Evolutionary conservation across 139 green algal genomes (phyloP).

Genomic region (Chara braunii): DNA sequence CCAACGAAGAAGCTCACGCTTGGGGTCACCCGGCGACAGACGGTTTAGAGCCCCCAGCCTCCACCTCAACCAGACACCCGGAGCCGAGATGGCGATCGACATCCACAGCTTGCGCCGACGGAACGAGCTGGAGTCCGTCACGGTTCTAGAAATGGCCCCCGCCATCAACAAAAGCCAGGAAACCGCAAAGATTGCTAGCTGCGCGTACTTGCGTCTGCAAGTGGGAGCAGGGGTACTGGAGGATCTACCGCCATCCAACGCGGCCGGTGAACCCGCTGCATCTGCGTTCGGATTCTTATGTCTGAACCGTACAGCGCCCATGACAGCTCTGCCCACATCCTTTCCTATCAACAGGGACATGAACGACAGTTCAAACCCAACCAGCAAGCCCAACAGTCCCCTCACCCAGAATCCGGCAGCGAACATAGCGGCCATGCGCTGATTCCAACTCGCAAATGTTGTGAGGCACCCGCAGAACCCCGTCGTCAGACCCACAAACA

Average conservation of each 20-base stretch:
- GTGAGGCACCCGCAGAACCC: conserved; percentile 31
- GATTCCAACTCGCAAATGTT: conserved; percentile 30
- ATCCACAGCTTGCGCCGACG: background rate
- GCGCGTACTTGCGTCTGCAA: no score
- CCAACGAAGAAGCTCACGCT: no score
- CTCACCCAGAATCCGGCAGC: conserved; percentile 19
- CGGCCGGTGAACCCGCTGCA: no score
- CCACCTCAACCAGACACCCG: conserved; percentile 30
- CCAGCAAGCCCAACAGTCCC: conserved; percentile 20
- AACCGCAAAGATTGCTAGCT: no score
- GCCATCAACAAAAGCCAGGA: background rate
- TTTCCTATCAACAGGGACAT: conserved; percentile 34
- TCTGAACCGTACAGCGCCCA: no score
- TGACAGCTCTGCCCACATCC: no score
- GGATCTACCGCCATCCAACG: background rate
- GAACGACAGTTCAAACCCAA: conserved; percentile 27
- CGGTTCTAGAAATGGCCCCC: background rate
- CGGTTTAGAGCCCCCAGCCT: conserved; percentile 24
- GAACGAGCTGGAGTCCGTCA: background rate
- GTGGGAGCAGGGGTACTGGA: background rate
- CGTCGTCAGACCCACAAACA: conserved; percentile 25
- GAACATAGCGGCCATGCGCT: conserved; percentile 31
- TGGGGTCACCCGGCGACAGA: background rate
- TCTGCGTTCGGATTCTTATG: no score
- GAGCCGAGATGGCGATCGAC: conserved; percentile 1